Conservation (phyloP, 306 rosid species). For the Pterocarpus santalinus region DNA sequence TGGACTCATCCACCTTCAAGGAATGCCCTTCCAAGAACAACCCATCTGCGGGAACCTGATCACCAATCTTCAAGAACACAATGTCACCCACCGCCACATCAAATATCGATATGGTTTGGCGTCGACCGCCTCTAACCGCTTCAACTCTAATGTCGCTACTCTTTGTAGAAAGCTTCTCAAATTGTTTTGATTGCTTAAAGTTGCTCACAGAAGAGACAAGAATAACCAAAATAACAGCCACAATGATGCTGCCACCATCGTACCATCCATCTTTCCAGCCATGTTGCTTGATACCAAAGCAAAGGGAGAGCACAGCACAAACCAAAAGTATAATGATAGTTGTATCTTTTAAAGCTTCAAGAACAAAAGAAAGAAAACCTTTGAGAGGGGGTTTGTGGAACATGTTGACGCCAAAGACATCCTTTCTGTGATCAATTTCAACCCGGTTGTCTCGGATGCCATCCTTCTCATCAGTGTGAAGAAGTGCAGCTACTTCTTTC, state of each 20-base stretch:
- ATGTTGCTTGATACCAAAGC: conserved; percentile 80
- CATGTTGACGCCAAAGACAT: conserved; percentile 58
- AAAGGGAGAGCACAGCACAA: conserved; percentile 82
- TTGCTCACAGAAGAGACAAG: conserved; percentile 66
- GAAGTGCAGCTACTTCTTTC: neutral
- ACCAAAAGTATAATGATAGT: conserved; percentile 74
- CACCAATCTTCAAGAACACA: conserved; percentile 69
- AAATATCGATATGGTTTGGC: conserved; percentile 71
- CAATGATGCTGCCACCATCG: conserved; percentile 84
- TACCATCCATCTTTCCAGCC: conserved; percentile 86
- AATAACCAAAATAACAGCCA: conserved; percentile 75
- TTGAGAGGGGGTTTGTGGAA: conserved; percentile 64
- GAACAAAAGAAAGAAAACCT: conserved; percentile 62
- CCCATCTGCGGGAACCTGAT: conserved; percentile 91
- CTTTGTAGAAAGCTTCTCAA: conserved; percentile 74
- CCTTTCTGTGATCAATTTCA: neutral
- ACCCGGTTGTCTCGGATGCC: neutral
- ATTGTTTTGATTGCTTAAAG: conserved; percentile 81
- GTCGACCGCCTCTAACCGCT: conserved; percentile 65
- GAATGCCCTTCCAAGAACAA: conserved; percentile 76
- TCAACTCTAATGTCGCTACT: conserved; percentile 72
- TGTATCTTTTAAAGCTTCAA: conserved; percentile 79
- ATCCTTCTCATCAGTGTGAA: neutral
- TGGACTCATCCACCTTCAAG: conserved; percentile 82
- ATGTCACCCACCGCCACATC: conserved; percentile 80